phyloP scores from a whole-genome alignment of 2,329 filamentous ascomycete species.

The Huntiella savannae region DNA sequence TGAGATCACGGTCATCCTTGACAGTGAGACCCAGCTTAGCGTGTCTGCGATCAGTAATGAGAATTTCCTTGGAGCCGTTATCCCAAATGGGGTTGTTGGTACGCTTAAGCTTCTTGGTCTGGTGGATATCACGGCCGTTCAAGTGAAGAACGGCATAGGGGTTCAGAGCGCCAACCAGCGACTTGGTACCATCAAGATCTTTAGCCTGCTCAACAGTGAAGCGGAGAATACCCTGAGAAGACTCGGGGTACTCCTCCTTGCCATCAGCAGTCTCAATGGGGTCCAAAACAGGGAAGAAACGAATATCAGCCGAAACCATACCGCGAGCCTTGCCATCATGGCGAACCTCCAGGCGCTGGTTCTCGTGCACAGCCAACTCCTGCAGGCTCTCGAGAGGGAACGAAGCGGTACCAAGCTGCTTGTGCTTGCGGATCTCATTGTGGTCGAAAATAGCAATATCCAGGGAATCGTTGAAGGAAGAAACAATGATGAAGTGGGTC shows the following conservation, averaged over 20 bases:
- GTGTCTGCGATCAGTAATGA: slow-evolving; percentile 82
- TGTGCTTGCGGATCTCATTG: slow-evolving; percentile 93
- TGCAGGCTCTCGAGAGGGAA: slow-evolving; percentile 74
- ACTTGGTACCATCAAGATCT: slow-evolving; percentile 83
- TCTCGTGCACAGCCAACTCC: slow-evolving; percentile 58
- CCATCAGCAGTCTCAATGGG: slow-evolving; percentile 42
- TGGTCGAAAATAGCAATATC: slow-evolving; percentile 77
- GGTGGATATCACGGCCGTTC: slow-evolving; percentile 80
- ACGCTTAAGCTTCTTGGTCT: slow-evolving; percentile 81
- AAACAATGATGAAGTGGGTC: slow-evolving; percentile 87
- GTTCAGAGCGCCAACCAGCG: slow-evolving; percentile 74
- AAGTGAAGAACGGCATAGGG: slow-evolving; percentile 77
- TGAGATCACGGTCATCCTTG: slow-evolving; percentile 84
- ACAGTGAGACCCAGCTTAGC: slow-evolving; percentile 81
- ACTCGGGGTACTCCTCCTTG: slow-evolving; percentile 59
- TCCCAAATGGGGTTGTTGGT: slow-evolving; percentile 97
- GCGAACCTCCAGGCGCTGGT: slow-evolving; percentile 66
- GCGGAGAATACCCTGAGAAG: slow-evolving; percentile 81
- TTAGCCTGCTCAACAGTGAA: slow-evolving; percentile 94
- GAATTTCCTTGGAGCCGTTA: slow-evolving; percentile 77
- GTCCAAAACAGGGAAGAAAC: slow-evolving; percentile 78
- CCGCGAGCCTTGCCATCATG: slow-evolving; percentile 72
- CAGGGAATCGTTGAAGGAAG: slow-evolving; percentile 71
- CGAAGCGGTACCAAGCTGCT: slow-evolving; percentile 67
- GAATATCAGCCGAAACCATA: slow-evolving; percentile 59